Evolutionary conservation across 345 rosid species (phyloP), one percentile per base, ranked within the genome.

Genomic region (Brassica juncea): DNA sequence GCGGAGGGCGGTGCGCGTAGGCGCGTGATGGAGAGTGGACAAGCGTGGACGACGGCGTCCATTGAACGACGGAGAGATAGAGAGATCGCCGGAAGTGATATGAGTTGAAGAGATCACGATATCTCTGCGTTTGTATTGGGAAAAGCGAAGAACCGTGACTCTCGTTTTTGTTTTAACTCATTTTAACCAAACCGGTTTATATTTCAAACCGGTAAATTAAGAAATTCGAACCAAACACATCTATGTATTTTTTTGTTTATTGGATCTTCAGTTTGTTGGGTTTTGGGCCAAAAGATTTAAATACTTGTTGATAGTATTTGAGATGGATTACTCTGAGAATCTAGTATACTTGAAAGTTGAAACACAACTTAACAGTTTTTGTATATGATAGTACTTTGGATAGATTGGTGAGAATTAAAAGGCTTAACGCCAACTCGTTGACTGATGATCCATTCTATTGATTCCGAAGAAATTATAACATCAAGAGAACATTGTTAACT

Each of bases 21-120:
- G 60, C 79, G 84, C 11, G 84, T 59, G 77, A 84, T 23, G 35
- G 84, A 58, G 57, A 84, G 62, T 19, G 84, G 72, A 60, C 65
- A 42, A 1, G 72, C 49, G 70, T 71, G 84, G 58, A 83, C 66
- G 25, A 86, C 71, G 65, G 90, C 80, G 68, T 85, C 88, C 94
- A 90, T 87, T 35, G 31, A 61, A 39, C 77, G 79, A 47, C 76
- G 68, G 67, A 28, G 64, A 55, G 10, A 7, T 25, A 64, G 63
- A 75, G 62, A 27, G 68, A 35, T 75, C 83, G 76, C 72, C 79
- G 75, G 75, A 10, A 39, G 70, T 63, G 32, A 27, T 27, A 59
- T 58, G 49, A 39, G 60, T 66, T 58, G 27, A 34, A 30, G 66
- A 62, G 62, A 74, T 58, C n/a, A 42, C 6, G 6, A 52, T 9